phyloP scores from a whole-genome alignment of 2,329 filamentous ascomycete species.

The Hypoxylon sp. region DNA sequence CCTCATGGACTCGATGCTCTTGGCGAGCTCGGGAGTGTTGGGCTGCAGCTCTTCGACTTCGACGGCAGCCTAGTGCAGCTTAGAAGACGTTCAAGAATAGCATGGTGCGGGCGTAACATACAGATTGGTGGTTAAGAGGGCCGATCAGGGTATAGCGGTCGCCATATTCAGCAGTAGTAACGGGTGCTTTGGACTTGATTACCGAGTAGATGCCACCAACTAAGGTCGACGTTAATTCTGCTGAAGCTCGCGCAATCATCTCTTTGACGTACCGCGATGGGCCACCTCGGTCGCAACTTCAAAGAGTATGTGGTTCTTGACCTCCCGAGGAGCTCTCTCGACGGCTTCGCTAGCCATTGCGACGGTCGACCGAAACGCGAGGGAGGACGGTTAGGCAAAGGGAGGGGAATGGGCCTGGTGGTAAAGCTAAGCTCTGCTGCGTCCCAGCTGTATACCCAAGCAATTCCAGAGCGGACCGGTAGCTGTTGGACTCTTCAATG shows the following conservation, averaged over 20 bases:
- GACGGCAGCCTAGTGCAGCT: conserved; percentile 76
- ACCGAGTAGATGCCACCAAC: conserved; percentile 99
- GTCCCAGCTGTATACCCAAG: no score
- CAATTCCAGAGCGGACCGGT: conserved; percentile 3
- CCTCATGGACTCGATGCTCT: conserved; percentile 91
- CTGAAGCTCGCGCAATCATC: conserved; percentile 5
- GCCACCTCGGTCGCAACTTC: conserved; percentile 97
- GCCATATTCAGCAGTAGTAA: conserved; percentile 98
- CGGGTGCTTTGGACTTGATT: conserved; percentile 97
- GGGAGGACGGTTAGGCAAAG: background rate
- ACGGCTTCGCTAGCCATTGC: conserved; percentile 58
- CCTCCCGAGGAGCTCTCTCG: conserved; percentile 67
- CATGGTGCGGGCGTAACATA: conserved; percentile 53
- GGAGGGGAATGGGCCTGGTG: background rate
- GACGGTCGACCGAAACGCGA: conserved; percentile 32
- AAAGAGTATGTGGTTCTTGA: conserved; percentile 95
- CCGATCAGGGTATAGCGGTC: conserved; percentile 95
- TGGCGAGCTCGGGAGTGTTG: conserved; percentile 77
- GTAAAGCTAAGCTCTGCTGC: no score
- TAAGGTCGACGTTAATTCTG: conserved; percentile 50
- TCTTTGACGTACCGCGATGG: conserved; percentile 76
- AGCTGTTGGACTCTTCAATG: conserved; percentile 4
- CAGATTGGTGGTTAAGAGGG: conserved; percentile 88
- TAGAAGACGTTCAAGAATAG: conserved; percentile 26
- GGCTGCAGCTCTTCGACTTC: conserved; percentile 95